Evolutionary conservation across 176 grass and related monocot genomes (phyloP), one percentile per base, ranked within the genome.

Genomic region (Oryza meyeriana): DNA sequence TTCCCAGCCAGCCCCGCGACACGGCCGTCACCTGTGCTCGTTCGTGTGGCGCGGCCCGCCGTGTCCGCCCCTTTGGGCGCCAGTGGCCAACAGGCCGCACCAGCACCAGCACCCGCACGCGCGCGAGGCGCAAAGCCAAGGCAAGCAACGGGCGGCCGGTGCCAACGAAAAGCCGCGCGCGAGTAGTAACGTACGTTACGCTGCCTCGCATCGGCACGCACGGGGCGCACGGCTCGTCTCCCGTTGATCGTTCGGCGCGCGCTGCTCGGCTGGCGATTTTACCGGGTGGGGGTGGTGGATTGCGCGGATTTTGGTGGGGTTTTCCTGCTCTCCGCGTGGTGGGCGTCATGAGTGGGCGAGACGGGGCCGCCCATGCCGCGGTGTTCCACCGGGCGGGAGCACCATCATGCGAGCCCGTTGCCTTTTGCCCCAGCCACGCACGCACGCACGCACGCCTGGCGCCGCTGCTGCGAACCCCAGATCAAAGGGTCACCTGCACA

Each of bases 61-160:
- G 12, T 88, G 87, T 79, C 2, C 69, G 7, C 61, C n/a, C 12
- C 87, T 84, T 74, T 79, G 81, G 87, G 76, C 68, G 45, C 45
- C 71, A 52, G 27, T 22, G 24, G 39, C 69, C 69, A 72, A 36
- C 77, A 57, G 74, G 11, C 39, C 12, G 68, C 72, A 45, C 79
- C 85, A n/a, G 36, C 52, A 34, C 32, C 30, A 6, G 29, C 75
- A 16, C 84, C 30, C 55, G 12, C 58, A 11, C 69, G 44, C 58
- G 0, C 27, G 35, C 48, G 39, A 11, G 55, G 20, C 20, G 27
- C 27, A 32, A 64, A 11, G 61, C 63, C 48, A 30, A 27, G 38
- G 38, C 24, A 59, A 68, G 84, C 84, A 66, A 66, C 73, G 45
- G 25, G 32, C 31, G 45, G 25, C 42, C 31, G 84, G 77, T 34